These are phyloP conservation scores for Mucor circinelloides DNA, from an alignment of 371 early-diverging fungal species.

Conservation along the genomic window DNA sequence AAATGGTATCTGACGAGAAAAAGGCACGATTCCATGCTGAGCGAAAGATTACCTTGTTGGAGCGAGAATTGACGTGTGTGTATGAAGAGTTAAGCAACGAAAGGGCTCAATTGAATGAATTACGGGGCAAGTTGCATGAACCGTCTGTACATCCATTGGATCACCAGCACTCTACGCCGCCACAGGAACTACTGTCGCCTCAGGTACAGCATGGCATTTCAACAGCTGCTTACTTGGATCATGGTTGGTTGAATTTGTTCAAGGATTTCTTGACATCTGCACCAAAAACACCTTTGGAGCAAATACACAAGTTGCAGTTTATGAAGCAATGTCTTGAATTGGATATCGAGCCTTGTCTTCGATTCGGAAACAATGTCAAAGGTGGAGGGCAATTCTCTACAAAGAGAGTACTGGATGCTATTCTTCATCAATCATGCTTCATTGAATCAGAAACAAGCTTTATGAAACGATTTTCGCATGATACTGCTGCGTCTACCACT, in stretches of 20 bases:
- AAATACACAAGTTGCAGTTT: constrained; percentile 16
- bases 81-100: constrained; percentile 17
- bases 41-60: background rate
- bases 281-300: constrained; percentile 12
- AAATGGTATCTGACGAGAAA: constrained; percentile 33
- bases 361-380: constrained; percentile 16
- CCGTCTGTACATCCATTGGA: background rate
- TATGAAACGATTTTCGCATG: constrained; percentile 4
- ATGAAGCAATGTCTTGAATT: constrained; percentile 20
- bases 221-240: background rate
- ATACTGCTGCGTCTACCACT: background rate
- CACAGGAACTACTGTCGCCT: background rate
- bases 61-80: background rate
- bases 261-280: constrained; percentile 15
- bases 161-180: background rate
- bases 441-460: constrained; percentile 11
- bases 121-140: constrained; percentile 6
- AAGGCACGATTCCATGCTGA: constrained; percentile 14
- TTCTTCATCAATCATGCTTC: constrained; percentile 21
- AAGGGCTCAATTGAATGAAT: constrained; percentile 21
- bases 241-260: constrained; percentile 13
- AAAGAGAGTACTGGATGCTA: constrained; percentile 9
- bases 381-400: background rate
- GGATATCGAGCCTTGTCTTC: constrained; percentile 30
- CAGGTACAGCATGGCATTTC: background rate